These are phyloP conservation scores for Polyporus tsugae DNA, from an alignment of 1,284 basidiomycete species.

Conservation along the genomic window DNA sequence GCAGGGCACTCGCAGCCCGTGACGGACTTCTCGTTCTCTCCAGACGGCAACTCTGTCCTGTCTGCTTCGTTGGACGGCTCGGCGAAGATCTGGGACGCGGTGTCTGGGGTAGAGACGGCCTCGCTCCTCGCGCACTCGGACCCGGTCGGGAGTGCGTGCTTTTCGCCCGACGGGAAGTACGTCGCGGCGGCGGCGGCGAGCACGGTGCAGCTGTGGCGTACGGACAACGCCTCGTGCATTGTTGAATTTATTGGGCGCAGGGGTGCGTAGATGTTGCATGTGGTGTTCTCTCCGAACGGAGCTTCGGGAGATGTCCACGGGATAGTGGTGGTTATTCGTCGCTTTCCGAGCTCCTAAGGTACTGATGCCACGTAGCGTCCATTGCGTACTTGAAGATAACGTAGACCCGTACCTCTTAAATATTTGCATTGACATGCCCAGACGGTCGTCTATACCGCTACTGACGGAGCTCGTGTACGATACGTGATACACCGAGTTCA, in stretches of 20 bases:
- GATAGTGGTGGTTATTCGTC: background rate
- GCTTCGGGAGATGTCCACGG: background rate
- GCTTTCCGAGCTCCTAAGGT: background rate
- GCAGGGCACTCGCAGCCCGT: background rate
- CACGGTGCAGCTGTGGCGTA: background rate
- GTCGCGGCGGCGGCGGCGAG: background rate
- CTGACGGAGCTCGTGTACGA: too few species aligned
- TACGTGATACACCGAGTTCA: too few species aligned
- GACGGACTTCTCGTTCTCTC: background rate
- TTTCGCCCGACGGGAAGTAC: background rate
- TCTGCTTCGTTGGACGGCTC: background rate
- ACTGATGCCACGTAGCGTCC: background rate
- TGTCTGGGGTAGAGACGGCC: background rate
- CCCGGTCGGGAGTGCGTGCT: background rate
- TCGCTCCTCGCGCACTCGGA: background rate
- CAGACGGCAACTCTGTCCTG: background rate
- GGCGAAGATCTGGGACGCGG: background rate
- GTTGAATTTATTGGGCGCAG: background rate
- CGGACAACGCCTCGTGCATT: background rate
- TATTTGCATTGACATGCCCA: background rate
- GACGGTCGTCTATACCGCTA: too few species aligned
- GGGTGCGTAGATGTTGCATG: background rate
- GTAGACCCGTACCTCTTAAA: background rate
- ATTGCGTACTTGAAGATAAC: too few species aligned
- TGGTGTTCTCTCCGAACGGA: background rate